These are phyloP conservation scores for Ogataea naganishii DNA, from an alignment of 805 yeast species.

Conservation along the genomic window DNA sequence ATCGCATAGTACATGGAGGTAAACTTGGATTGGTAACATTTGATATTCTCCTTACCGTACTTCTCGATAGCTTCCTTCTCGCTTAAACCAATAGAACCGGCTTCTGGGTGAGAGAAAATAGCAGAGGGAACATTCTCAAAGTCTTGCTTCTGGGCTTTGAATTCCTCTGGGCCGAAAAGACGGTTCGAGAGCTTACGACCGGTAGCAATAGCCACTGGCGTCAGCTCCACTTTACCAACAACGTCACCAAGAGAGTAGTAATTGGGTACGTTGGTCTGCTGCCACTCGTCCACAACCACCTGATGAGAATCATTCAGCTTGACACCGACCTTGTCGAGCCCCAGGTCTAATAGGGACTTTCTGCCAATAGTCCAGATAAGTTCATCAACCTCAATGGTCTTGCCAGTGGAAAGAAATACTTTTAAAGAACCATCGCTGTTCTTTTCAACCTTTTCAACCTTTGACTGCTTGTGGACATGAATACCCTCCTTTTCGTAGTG, in stretches of 20 bases:
- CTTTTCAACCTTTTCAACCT: slow-evolving; percentile 40
- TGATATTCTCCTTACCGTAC: slow-evolving; percentile 74
- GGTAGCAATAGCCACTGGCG: slow-evolving; percentile 98
- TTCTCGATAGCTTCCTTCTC: slow-evolving; percentile 70
- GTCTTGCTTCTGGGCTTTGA: slow-evolving; percentile 72
- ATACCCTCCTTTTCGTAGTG: slow-evolving; percentile 77
- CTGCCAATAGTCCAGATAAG: slow-evolving; percentile 95
- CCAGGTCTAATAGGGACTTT: slow-evolving; percentile 63
- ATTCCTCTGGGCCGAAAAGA: slow-evolving; percentile 72
- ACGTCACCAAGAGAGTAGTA: slow-evolving; percentile 91
- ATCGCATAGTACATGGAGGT: slow-evolving; percentile 91
- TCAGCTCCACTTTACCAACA: slow-evolving; percentile 84
- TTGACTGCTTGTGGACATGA: slow-evolving; percentile 61
- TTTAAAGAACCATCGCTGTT: slow-evolving; percentile 40
- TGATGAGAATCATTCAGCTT: slow-evolving; percentile 50
- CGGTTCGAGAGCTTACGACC: slow-evolving; percentile 93
- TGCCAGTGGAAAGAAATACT: slow-evolving; percentile 34
- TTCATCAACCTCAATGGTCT: slow-evolving; percentile 58
- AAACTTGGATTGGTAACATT: slow-evolving; percentile 75
- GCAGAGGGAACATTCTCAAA: slow-evolving; percentile 85
- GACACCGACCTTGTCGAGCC: slow-evolving; percentile 70
- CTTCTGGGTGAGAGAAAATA: slow-evolving; percentile 98
- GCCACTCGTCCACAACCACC: slow-evolving; percentile 79
- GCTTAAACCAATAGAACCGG: slow-evolving; percentile 85
- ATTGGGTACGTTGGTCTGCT: slow-evolving; percentile 63